Evolutionary conservation across 306 rosid genomes (phyloP).

Genomic region (Senna siamea): DNA sequence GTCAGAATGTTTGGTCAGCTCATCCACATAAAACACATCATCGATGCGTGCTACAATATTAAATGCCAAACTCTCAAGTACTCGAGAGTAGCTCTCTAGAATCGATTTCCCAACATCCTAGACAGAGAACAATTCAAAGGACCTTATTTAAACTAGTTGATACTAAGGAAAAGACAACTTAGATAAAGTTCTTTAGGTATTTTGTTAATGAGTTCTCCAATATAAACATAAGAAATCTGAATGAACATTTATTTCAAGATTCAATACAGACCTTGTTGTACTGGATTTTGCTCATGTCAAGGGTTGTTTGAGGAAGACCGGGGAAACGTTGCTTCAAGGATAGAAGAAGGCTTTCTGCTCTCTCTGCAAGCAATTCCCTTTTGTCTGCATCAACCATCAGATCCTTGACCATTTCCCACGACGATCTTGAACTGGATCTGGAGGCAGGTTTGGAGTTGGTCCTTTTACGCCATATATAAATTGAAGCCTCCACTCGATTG

Average conservation of each 20-base stretch:
- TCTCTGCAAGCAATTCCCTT: slow-evolving; percentile 82
- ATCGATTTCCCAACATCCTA: slow-evolving; percentile 95
- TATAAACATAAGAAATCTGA: neutral
- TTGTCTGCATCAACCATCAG: slow-evolving; percentile 86
- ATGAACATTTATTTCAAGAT: neutral
- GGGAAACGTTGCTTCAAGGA: slow-evolving; percentile 93
- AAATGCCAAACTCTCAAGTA: slow-evolving; percentile 89
- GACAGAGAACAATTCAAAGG: slow-evolving; percentile 29
- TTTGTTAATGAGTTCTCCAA: neutral
- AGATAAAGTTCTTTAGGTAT: neutral
- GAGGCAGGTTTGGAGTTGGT: slow-evolving; percentile 61
- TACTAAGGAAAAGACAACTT: slow-evolving; percentile 1
- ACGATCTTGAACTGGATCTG: slow-evolving; percentile 74
- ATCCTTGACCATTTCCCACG: slow-evolving; percentile 99
- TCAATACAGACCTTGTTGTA: slow-evolving; percentile 72
- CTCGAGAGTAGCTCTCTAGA: slow-evolving; percentile 92
- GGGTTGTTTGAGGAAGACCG: slow-evolving; percentile 88
- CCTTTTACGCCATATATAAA: slow-evolving; percentile 75
- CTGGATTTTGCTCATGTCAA: slow-evolving; percentile 96
- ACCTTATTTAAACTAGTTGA: slow-evolving; percentile 1
- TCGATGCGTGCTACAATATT: slow-evolving; percentile 72
- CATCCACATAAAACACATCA: slow-evolving; percentile 53
- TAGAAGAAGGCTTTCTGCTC: slow-evolving; percentile 88
- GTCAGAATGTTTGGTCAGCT: slow-evolving; percentile 75
- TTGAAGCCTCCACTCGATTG: slow-evolving; percentile 83